Evolutionary conservation across 2,329 filamentous ascomycete genomes (phyloP), one percentile per base, ranked within the genome.

Genomic region (Diaporthe eres): DNA sequence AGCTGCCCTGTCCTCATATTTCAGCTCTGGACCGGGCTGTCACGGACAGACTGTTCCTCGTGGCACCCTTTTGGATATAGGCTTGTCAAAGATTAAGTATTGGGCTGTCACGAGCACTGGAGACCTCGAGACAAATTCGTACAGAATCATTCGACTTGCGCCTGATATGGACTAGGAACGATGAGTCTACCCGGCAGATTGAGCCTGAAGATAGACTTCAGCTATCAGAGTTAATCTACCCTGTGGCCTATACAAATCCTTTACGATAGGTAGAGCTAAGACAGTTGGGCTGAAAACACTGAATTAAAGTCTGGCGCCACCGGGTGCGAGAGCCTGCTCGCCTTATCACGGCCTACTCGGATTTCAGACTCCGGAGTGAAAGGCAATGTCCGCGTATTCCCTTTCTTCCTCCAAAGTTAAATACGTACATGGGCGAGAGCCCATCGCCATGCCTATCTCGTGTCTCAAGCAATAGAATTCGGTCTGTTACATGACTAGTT

Each of bases 401-500:
- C 19, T 49, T 12, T 25, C 3, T 25, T 17, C 25, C 8, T 4
- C n/a, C 39, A 37, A 5, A 19, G 31, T 6, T 13, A 53, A 39
- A 6, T 19, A 5, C 25, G 63, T 51, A 68, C 19, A 25, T 39
- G 2, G 17, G 47, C 47, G 17, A 68, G 7, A 39, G 8, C 28
- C 3, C 28, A 25, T 9, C 17, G 12, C 63, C 19, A 22, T 25
- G 15, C 22, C 5, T 49, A 3, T 47, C 5, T 25, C 13, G 19
- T 28, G 22, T 68, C 31, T 68, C 63, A 39, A 25, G 31, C 31
- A 37, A 28, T 8, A 53, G 47, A 17, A 68, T 19, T 53, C 28
- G 31, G 65, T 19, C 47, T 42, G 65, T 19, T 39, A 42, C 65
- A 55, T 68, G 47, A 68, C 47, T 55, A 53, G 65, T 53, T 22